Evolutionary conservation across 441 rosid genomes (phyloP).

Genomic region (Codiaeum variegatum): DNA sequence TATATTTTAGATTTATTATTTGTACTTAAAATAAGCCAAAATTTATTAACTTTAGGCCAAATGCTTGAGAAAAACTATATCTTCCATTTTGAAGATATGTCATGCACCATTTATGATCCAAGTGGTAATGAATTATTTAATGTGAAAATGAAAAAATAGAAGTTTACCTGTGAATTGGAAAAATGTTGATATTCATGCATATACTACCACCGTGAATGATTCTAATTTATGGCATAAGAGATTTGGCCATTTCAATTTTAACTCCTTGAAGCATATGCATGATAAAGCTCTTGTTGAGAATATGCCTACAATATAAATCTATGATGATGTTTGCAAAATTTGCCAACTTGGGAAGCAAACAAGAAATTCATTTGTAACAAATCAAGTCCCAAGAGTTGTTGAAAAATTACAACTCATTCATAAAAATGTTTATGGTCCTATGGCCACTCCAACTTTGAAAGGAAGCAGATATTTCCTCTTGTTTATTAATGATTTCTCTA

Average conservation of each 20-base stretch:
- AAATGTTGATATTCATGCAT: neutral
- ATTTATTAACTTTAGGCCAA: neutral
- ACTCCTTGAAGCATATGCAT: no score
- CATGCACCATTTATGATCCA: neutral
- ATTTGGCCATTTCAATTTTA: neutral
- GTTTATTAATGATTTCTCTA: neutral
- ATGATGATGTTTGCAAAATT: neutral
- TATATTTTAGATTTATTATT: neutral
- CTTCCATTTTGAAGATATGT: neutral
- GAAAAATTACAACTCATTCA: neutral
- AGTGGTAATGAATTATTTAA: neutral
- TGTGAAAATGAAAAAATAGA: neutral
- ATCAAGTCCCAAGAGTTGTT: neutral
- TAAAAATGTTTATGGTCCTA: neutral
- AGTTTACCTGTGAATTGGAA: neutral
- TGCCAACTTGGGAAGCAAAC: neutral
- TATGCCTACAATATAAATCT: rapidly evolving
- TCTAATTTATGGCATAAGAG: neutral
- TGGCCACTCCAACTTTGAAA: neutral
- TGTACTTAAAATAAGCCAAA: neutral
- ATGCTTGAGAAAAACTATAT: neutral
- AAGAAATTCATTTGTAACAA: rapidly evolving
- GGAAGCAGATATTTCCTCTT: neutral
- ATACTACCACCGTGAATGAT: rapidly evolving
- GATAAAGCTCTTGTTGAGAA: neutral